Percentiles rank a stretch among this genome's conserved stretches.
Evolutionary conservation across 257 asterid genomes (phyloP).

Genomic region (Dorcoceras hygrometricum): DNA sequence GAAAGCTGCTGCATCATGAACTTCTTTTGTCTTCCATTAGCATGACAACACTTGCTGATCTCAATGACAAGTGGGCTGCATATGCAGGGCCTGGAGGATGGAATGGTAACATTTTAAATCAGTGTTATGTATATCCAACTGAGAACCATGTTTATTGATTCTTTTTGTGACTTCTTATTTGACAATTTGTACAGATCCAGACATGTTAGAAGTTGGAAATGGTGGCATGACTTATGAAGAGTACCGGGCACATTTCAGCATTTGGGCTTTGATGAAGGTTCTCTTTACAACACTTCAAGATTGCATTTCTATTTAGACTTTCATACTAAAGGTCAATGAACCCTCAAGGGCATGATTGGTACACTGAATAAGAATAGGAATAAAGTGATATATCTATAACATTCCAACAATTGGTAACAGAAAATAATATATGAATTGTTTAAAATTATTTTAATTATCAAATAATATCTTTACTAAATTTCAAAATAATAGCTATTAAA

Average conservation of each 20-base stretch:
- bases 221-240: constrained; percentile 89
- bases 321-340: background rate
- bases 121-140: constrained; percentile 11
- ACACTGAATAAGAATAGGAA: too few species aligned
- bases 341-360: too few species aligned
- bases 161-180: background rate
- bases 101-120: constrained; percentile 62
- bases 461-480: too few species aligned
- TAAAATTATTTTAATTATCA: too few species aligned
- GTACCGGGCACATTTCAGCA: constrained; percentile 91
- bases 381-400: too few species aligned
- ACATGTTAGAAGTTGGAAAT: constrained; percentile 96
- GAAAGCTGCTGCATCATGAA: constrained; percentile 10
- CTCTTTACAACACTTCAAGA: constrained; percentile 13
- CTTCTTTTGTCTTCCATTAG: constrained; percentile 38
- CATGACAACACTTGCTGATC: constrained; percentile 90
- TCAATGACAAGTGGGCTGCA: constrained; percentile 94
- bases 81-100: constrained; percentile 99
- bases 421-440: too few species aligned
- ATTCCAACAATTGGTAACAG: too few species aligned
- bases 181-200: constrained; percentile 66
- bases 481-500: too few species aligned
- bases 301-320: background rate
- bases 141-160: constrained; percentile 1
- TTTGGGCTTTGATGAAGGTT: constrained; percentile 99